phyloP scores from a whole-genome alignment of 495 filamentous ascomycete genomes.

The Podospora pseudopauciseta region DNA sequence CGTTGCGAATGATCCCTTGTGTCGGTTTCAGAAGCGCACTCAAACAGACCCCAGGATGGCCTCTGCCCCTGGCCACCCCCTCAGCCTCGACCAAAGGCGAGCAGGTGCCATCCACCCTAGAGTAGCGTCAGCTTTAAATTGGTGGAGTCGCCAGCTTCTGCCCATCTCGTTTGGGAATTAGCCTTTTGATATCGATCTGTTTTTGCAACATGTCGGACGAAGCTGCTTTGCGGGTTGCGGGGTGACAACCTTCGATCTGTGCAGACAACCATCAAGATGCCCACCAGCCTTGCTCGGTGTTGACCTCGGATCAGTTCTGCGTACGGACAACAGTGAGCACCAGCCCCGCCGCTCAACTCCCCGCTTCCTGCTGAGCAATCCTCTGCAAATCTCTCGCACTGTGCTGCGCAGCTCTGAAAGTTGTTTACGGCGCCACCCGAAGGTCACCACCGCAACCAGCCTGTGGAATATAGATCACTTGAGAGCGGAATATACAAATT shows the following conservation, averaged over 20 bases:
- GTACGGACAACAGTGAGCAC: background rate
- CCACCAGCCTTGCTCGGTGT: background rate
- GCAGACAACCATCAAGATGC: background rate
- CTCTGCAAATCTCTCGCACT: background rate
- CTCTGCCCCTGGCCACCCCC: slow-evolving; percentile 5
- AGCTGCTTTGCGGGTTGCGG: background rate
- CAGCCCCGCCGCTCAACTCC: background rate
- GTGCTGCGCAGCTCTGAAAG: background rate
- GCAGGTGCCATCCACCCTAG: background rate
- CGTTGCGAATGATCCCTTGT: slow-evolving; percentile 3
- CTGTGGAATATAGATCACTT: background rate
- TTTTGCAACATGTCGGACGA: background rate
- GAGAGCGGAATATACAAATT: background rate
- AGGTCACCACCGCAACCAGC: background rate
- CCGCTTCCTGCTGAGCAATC: background rate
- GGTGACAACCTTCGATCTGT: background rate
- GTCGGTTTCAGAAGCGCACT: slow-evolving; percentile 5
- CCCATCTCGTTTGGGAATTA: background rate
- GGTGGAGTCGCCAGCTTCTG: background rate
- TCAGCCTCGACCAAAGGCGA: background rate
- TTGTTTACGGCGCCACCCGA: background rate
- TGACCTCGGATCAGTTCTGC: background rate
- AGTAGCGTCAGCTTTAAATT: background rate
- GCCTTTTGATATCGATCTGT: background rate
- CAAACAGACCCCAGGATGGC: slow-evolving; percentile 4